A percentile compares a stretch with the other conserved stretches of the same genome.
Conservation (phyloP, 2,329 filamentous ascomycete genomes). For the Epichloe festucae region DNA sequence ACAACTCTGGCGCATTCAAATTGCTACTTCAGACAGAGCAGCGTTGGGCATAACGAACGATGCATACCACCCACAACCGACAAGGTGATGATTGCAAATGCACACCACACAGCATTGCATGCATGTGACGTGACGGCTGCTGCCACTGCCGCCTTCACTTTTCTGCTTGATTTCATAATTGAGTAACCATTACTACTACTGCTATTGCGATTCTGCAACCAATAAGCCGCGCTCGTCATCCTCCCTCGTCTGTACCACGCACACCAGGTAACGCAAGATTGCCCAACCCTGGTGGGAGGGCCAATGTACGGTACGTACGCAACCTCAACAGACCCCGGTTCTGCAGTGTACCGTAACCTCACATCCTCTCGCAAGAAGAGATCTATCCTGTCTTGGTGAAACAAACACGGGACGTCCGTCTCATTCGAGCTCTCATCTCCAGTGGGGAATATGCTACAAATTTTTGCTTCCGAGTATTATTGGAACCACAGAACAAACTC, state of each 20-base stretch:
- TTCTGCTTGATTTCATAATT: background rate
- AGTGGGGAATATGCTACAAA: background rate
- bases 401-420: background rate
- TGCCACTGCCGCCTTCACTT: background rate
- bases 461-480: background rate
- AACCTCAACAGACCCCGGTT: background rate
- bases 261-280: background rate
- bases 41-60: background rate
- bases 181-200: background rate
- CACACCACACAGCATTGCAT: background rate
- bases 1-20: background rate
- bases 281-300: background rate
- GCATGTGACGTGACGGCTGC: background rate
- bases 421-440: background rate
- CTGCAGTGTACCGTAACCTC: background rate
- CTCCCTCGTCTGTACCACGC: background rate
- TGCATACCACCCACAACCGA: background rate
- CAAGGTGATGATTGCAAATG: background rate
- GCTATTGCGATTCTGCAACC: background rate
- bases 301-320: background rate
- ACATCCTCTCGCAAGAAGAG: background rate
- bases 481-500: background rate
- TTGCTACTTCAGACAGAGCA: background rate
- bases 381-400: background rate
- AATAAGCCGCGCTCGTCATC: background rate